Evolutionary conservation across 2,329 filamentous ascomycete species (phyloP).

Genomic region (Colletotrichum lupini): DNA sequence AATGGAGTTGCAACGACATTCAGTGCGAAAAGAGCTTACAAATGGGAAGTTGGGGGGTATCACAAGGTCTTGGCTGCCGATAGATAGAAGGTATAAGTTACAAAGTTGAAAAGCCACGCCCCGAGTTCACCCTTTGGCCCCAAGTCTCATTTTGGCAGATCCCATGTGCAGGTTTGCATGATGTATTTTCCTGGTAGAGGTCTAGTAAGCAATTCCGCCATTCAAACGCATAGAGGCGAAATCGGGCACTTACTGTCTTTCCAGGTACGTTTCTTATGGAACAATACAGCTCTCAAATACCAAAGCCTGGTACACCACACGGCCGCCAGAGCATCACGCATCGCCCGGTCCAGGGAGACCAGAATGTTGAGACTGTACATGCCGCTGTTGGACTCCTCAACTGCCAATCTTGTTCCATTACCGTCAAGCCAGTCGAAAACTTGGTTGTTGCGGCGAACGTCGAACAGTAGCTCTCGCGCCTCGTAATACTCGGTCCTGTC

Average conservation of each 20-base stretch:
- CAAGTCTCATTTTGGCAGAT: constrained; percentile 1
- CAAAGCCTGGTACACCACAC: constrained; percentile 50
- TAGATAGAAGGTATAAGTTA: neutral
- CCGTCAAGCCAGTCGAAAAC: constrained; percentile 47
- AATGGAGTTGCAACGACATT: neutral
- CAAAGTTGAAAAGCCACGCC: neutral
- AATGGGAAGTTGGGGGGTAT: neutral
- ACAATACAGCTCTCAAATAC: constrained; percentile 43
- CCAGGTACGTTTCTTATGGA: constrained; percentile 21
- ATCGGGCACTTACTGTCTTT: constrained; percentile 10
- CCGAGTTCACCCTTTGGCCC: neutral
- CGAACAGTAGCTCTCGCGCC: constrained; percentile 42
- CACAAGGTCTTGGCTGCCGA: neutral
- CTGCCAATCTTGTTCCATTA: constrained; percentile 40
- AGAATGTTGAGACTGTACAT: constrained; percentile 45
- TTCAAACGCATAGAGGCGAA: no score
- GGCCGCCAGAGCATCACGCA: constrained; percentile 48
- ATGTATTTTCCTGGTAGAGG: constrained; percentile 16
- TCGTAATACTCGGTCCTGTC: constrained; percentile 36
- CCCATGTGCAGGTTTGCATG: constrained; percentile 21
- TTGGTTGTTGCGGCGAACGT: constrained; percentile 40
- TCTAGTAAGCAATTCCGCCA: neutral
- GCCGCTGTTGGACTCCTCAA: constrained; percentile 44
- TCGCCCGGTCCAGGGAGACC: constrained; percentile 42
- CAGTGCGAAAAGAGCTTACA: neutral